Evolutionary conservation across 2,329 filamentous ascomycete species (phyloP).

Genomic region (Xylaria sp.): DNA sequence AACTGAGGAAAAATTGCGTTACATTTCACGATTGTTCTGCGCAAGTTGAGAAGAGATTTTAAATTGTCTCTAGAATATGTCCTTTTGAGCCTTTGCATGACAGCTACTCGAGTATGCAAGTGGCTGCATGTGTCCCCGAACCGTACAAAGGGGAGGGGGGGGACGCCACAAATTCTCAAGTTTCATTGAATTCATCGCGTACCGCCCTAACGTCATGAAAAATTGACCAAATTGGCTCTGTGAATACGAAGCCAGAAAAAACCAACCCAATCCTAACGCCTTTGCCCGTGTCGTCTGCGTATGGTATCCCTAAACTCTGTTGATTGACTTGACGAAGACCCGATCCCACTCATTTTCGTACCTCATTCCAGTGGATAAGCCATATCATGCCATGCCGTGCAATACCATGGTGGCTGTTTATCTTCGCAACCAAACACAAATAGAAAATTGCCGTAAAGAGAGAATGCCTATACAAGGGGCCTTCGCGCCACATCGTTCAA

Average conservation of each 20-base stretch:
- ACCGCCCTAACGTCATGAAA: background rate
- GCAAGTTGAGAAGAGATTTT: background rate
- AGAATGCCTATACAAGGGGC: too few species aligned
- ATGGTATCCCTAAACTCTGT: slow-evolving; percentile 10
- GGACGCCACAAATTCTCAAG: background rate
- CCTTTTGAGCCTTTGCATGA: slow-evolving; percentile 1
- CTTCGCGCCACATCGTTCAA: background rate
- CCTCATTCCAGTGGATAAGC: background rate
- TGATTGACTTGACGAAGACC: background rate
- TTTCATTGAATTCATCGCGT: background rate
- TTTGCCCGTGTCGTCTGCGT: background rate
- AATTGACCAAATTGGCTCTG: background rate
- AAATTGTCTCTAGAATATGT: background rate
- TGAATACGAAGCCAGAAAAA: background rate
- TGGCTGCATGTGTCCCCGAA: background rate
- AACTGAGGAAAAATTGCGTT: background rate
- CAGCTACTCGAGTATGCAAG: background rate
- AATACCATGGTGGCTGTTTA: background rate
- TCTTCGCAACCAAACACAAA: background rate
- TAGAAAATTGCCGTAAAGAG: background rate
- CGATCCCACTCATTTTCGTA: background rate
- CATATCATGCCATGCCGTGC: background rate
- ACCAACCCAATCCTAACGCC: slow-evolving; percentile 14
- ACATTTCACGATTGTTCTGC: background rate
- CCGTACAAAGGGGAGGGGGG: too few species aligned